Evolutionary conservation across 352 stramenopile species (phyloP).

Genomic region (Pythium aquatile): DNA sequence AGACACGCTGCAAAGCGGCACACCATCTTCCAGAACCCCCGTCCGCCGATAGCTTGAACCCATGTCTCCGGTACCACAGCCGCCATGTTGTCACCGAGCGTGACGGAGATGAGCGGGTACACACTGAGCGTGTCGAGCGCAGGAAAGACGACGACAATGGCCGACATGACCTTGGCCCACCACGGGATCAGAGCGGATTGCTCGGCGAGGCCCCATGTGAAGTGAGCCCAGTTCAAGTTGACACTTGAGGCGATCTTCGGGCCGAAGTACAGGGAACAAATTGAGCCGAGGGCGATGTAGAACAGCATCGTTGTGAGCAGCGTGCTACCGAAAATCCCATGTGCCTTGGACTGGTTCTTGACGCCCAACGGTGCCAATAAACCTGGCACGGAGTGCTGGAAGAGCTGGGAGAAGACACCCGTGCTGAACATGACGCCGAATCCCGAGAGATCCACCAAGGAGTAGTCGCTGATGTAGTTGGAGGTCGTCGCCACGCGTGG

Average conservation of each 20-base stretch:
- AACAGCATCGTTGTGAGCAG: slow-evolving; percentile 83
- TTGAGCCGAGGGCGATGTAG: slow-evolving; percentile 78
- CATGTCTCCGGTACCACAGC: slow-evolving; percentile 50
- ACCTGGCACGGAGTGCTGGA: slow-evolving; percentile 89
- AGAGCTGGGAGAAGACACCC: slow-evolving; percentile 86
- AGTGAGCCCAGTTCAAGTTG: slow-evolving; percentile 91
- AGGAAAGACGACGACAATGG: slow-evolving; percentile 88
- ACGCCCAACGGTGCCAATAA: slow-evolving; percentile 70
- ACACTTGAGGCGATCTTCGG: slow-evolving; percentile 73
- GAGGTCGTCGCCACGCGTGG: neutral
- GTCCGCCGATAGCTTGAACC: slow-evolving; percentile 31
- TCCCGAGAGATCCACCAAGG: slow-evolving; percentile 61
- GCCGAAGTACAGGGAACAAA: slow-evolving; percentile 86
- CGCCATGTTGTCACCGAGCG: slow-evolving; percentile 89
- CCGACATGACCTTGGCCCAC: slow-evolving; percentile 63
- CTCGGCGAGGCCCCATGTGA: slow-evolving; percentile 77
- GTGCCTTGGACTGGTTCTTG: slow-evolving; percentile 58
- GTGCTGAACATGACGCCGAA: slow-evolving; percentile 92
- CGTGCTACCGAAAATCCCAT: slow-evolving; percentile 70
- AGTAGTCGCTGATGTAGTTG: slow-evolving; percentile 61
- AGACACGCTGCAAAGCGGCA: slow-evolving; percentile 78
- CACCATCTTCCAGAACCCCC: slow-evolving; percentile 62
- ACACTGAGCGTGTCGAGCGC: slow-evolving; percentile 89
- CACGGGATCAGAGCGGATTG: slow-evolving; percentile 44
- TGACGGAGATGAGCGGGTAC: slow-evolving; percentile 91